These are phyloP conservation scores for Phytophthora sojae DNA, from an alignment of 352 stramenopile species.

Conservation along the genomic window DNA sequence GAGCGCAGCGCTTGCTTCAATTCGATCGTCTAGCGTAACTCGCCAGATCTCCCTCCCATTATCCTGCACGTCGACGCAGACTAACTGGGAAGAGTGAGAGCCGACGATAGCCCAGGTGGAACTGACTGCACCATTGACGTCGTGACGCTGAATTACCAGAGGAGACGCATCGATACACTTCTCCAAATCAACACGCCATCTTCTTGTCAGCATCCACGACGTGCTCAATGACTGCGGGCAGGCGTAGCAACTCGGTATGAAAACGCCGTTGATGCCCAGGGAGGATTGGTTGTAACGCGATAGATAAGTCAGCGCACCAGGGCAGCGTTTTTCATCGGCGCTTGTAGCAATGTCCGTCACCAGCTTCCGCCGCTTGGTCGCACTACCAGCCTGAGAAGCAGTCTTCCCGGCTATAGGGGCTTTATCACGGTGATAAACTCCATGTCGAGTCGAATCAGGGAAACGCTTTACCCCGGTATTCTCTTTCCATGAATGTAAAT, in stretches of 20 bases:
- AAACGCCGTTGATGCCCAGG: constrained; percentile 5
- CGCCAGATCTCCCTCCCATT: constrained; percentile 42
- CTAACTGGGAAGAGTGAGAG: constrained; percentile 55
- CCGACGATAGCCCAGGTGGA: constrained; percentile 51
- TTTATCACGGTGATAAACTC: no score
- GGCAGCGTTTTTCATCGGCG: not conserved
- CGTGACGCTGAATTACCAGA: constrained; percentile 42
- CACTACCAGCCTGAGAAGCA: not conserved
- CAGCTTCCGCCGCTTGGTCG: constrained; percentile 29
- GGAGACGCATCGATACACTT: constrained; percentile 79
- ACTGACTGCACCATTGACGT: not conserved
- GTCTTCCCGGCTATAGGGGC: no score
- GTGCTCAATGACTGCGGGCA: not conserved
- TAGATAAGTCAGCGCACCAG: constrained; percentile 15
- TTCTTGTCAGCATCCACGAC: constrained; percentile 21
- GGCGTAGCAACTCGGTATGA: constrained; percentile 26
- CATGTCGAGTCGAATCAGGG: not conserved
- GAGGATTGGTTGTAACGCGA: constrained; percentile 45
- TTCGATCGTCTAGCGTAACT: constrained; percentile 57
- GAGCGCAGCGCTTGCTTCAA: constrained; percentile 60
- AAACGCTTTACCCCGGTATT: not conserved
- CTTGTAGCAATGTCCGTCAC: not conserved
- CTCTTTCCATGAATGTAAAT: not conserved
- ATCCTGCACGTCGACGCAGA: constrained; percentile 51
- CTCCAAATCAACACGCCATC: constrained; percentile 48